These are phyloP conservation scores for Marasmius sp. DNA, from an alignment of 1,284 basidiomycete genomes.

Conservation along the genomic window DNA sequence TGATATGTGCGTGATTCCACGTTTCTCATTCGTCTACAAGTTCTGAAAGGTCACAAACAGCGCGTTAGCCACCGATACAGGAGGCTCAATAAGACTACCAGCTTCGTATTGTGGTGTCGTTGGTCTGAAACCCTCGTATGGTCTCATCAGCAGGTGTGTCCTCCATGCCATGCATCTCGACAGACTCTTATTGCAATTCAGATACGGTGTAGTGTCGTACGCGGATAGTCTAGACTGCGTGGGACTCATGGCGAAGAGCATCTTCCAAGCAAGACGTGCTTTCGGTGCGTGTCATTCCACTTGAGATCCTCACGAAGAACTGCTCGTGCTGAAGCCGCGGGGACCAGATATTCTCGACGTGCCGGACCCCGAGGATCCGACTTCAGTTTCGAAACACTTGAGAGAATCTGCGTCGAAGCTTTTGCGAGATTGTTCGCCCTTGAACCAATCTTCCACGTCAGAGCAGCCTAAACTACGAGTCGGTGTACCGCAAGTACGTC, in stretches of 20 bases:
- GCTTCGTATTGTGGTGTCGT: conserved; percentile 93
- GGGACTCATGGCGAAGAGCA: conserved; percentile 70
- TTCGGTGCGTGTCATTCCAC: conserved; percentile 53
- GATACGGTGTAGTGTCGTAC: conserved; percentile 91
- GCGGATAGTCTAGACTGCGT: conserved; percentile 96
- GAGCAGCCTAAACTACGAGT: conserved; percentile 40
- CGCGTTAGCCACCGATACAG: conserved; percentile 92
- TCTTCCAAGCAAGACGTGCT: conserved; percentile 49
- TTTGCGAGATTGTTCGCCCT: neutral
- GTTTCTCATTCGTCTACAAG: neutral
- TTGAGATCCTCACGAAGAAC: neutral
- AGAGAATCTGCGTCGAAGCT: conserved; percentile 31
- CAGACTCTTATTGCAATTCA: conserved; percentile 25
- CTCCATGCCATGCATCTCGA: neutral
- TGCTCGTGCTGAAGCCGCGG: neutral
- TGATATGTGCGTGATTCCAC: conserved; percentile 59
- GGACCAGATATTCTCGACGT: conserved; percentile 58
- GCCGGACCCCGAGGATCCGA: conserved; percentile 81
- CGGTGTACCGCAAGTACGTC: conserved; percentile 46
- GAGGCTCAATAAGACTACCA: conserved; percentile 90
- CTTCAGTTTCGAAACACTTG: conserved; percentile 51
- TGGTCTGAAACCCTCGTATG: conserved; percentile 95
- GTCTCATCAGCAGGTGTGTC: conserved; percentile 77
- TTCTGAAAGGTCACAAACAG: conserved; percentile 37
- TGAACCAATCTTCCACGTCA: neutral